Percentiles rank a stretch among this genome's conserved stretches.
phyloP scores from a whole-genome alignment of 1,139 yeast species.

The Ogataea hybrid region DNA sequence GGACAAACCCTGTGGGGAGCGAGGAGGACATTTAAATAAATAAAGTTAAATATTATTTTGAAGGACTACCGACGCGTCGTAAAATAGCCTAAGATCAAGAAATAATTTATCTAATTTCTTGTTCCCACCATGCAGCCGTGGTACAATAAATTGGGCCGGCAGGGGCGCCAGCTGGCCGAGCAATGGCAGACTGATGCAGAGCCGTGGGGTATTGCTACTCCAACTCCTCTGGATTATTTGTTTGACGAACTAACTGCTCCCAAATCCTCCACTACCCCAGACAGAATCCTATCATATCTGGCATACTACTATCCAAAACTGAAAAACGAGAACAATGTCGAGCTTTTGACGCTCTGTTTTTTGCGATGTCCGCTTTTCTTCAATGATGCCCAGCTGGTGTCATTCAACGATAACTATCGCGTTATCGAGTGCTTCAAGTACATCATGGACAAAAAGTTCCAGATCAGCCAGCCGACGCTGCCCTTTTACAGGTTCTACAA shows the following conservation, averaged over 20 bases:
- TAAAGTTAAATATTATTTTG: not conserved
- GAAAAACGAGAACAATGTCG: conserved; percentile 55
- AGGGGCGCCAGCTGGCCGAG: conserved; percentile 29
- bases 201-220: not conserved
- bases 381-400: conserved; percentile 16
- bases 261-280: conserved; percentile 34
- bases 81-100: conserved; percentile 3
- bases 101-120: not conserved
- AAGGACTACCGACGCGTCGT: conserved; percentile 5
- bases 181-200: conserved; percentile 13
- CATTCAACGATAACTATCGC: conserved; percentile 37
- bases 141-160: conserved; percentile 34
- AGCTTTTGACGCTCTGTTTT: conserved; percentile 49
- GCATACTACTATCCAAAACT: conserved; percentile 62
- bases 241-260: conserved; percentile 46
- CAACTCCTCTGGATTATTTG: conserved; percentile 41
- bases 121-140: conserved; percentile 4
- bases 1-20: conserved; percentile 50
- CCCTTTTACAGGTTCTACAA: conserved; percentile 51
- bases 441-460: conserved; percentile 50
- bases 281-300: conserved; percentile 47
- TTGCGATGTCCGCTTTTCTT: conserved; percentile 49
- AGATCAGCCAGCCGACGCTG: conserved; percentile 62
- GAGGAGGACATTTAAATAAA: conserved; percentile 28
- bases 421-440: conserved; percentile 51